Conservation (phyloP, 1,139 yeast species). For the Yamadazyma diospyri region DNA sequence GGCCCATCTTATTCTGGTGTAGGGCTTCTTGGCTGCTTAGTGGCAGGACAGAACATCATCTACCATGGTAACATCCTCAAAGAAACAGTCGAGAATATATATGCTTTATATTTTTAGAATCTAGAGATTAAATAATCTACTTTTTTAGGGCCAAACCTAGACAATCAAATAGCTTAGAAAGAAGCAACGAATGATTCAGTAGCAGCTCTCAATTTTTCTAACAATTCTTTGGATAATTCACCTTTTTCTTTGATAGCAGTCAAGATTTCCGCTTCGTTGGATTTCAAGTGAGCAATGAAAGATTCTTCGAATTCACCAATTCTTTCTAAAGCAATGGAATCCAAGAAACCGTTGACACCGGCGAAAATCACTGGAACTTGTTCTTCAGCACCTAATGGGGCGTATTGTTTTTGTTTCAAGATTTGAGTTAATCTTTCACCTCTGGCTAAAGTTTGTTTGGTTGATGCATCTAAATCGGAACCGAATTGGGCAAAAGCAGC, state of each 20-base stretch:
- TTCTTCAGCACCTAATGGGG: slow-evolving; percentile 97
- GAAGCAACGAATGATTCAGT: slow-evolving; percentile 91
- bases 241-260: slow-evolving; percentile 85
- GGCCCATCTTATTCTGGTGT: too few relatives aligned
- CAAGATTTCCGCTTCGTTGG: slow-evolving; percentile 83
- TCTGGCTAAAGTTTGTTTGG: slow-evolving; percentile 98
- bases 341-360: slow-evolving; percentile 99
- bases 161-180: slow-evolving; percentile 41
- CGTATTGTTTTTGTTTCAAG: slow-evolving; percentile 96
- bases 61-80: too few relatives aligned
- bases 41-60: too few relatives aligned
- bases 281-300: slow-evolving; percentile 86
- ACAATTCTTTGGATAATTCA: slow-evolving; percentile 82
- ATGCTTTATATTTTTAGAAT: slow-evolving; percentile 11
- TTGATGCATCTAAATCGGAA: slow-evolving; percentile 99
- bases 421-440: slow-evolving; percentile 99
- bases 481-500: slow-evolving; percentile 99
- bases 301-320: slow-evolving; percentile 90
- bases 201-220: slow-evolving; percentile 84
- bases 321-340: slow-evolving; percentile 78
- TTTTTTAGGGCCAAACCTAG: slow-evolving; percentile 1
- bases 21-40: too few relatives aligned
- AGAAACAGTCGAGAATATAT: slow-evolving; percentile 5
- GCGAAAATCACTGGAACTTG: slow-evolving; percentile 98
- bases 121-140: slow-evolving; percentile 2